These are phyloP conservation scores for Epichloe bromicola DNA, from an alignment of 2,329 filamentous ascomycete species.

Conservation along the genomic window DNA sequence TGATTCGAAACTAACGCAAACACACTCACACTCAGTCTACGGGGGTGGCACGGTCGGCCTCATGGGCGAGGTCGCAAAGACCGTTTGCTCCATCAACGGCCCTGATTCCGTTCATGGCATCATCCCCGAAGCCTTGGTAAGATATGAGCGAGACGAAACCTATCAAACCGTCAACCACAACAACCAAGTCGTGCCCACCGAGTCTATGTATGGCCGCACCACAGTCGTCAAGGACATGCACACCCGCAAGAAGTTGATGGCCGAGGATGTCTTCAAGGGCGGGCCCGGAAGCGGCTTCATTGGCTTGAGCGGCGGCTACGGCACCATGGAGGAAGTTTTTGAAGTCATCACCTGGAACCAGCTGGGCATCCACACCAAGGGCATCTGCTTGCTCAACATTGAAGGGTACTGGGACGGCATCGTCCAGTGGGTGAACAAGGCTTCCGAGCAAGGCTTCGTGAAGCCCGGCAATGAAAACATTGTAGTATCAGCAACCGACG, in stretches of 20 bases:
- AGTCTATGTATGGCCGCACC: conserved; percentile 61
- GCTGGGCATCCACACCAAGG: conserved; percentile 73
- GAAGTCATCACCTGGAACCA: conserved; percentile 93
- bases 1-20: not conserved
- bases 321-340: conserved; percentile 91
- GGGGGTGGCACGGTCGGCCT: conserved; percentile 93
- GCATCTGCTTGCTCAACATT: conserved; percentile 74
- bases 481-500: conserved; percentile 59
- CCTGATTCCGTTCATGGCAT: conserved; percentile 80
- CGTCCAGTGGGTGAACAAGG: conserved; percentile 65
- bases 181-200: conserved; percentile 48
- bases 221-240: conserved; percentile 95
- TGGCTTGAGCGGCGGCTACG: conserved; percentile 78
- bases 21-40: conserved; percentile 51
- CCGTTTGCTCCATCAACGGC: conserved; percentile 70
- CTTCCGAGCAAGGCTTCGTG: conserved; percentile 68
- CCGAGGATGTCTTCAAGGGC: conserved; percentile 67
- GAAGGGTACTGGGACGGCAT: conserved; percentile 88
- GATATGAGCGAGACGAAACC: conserved; percentile 56
- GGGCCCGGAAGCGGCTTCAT: conserved; percentile 81
- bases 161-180: conserved; percentile 31
- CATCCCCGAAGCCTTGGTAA: conserved; percentile 75
- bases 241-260: conserved; percentile 89
- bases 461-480: conserved; percentile 58
- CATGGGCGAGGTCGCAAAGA: conserved; percentile 88